A percentile compares a stretch with the other conserved stretches of the same genome.
Conservation (phyloP, 345 rosid species). For the Bretschneidera sinensis region DNA sequence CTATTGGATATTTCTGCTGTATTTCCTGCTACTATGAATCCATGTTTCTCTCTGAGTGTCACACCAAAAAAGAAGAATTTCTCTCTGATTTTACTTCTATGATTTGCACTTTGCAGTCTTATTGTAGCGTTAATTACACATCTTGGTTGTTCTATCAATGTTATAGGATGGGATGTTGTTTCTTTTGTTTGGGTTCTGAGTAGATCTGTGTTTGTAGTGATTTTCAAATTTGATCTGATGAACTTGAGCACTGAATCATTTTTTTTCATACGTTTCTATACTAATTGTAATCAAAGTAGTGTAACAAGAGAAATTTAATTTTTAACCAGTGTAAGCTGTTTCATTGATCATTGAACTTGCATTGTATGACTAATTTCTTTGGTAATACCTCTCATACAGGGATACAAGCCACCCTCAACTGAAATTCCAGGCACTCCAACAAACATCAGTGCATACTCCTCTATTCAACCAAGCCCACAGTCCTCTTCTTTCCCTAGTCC, state of each 20-base stretch:
- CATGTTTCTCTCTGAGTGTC: too few relatives aligned
- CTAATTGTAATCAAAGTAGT: too few relatives aligned
- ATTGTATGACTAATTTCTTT: conserved; percentile 4
- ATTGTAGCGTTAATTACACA: too few relatives aligned
- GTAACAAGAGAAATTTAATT: too few relatives aligned
- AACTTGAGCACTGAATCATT: neutral
- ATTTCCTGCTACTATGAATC: too few relatives aligned
- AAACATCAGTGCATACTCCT: conserved; percentile 61
- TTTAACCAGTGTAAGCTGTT: neutral
- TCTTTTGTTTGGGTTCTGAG: neutral
- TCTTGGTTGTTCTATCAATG: neutral
- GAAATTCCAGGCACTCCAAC: conserved; percentile 42
- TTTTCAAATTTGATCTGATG: neutral
- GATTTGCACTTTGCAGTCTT: too few relatives aligned
- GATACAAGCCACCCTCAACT: conserved; percentile 55
- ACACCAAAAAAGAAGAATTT: too few relatives aligned
- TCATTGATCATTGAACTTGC: neutral
- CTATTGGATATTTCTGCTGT: neutral
- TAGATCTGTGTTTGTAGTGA: neutral
- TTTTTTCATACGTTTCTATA: too few relatives aligned
- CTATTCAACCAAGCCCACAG: conserved; percentile 75
- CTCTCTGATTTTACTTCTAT: too few relatives aligned
- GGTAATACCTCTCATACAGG: conserved; percentile 37
- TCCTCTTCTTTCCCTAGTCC: conserved; percentile 78
- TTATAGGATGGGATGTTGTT: neutral